A percentile compares a stretch with the other conserved stretches of the same genome.
Evolutionary conservation across 768 basidiomycete genomes (phyloP).

Genomic region (Xerocomus potaroensis): DNA sequence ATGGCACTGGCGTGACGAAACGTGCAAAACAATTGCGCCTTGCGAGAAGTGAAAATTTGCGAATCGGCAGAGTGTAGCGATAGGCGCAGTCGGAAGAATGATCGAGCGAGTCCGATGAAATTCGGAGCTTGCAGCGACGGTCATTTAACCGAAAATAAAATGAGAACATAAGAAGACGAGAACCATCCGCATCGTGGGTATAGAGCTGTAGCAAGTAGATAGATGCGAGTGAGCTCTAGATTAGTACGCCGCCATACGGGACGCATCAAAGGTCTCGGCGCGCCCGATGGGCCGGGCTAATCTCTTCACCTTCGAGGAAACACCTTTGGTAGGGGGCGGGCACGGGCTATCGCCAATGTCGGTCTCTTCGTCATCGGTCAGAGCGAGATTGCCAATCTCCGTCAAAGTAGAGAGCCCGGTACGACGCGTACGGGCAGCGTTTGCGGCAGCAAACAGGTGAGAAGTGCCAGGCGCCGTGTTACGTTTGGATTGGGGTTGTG

Average conservation of each 20-base stretch:
- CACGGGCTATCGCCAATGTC: slow-evolving; percentile 87
- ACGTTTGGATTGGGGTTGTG: slow-evolving; percentile 49
- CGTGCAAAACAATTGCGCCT: slow-evolving; percentile 13
- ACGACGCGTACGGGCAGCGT: slow-evolving; percentile 62
- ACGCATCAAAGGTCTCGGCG: slow-evolving; percentile 67
- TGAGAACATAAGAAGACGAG: slow-evolving; percentile 4
- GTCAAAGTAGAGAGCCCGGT: slow-evolving; percentile 58
- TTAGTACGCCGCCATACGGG: slow-evolving; percentile 47
- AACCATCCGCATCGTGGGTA: background rate
- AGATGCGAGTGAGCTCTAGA: slow-evolving; percentile 14
- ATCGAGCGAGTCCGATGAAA: slow-evolving; percentile 3
- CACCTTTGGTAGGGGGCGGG: slow-evolving; percentile 65
- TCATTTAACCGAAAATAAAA: slow-evolving; percentile 2
- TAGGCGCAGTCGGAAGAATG: slow-evolving; percentile 7
- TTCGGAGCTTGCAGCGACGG: background rate
- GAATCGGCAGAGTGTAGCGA: slow-evolving; percentile 12
- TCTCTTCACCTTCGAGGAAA: slow-evolving; percentile 56
- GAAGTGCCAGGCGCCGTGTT: slow-evolving; percentile 61
- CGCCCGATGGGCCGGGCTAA: slow-evolving; percentile 48
- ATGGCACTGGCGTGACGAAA: slow-evolving; percentile 14
- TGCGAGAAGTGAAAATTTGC: slow-evolving; percentile 11
- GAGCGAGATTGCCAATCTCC: slow-evolving; percentile 60
- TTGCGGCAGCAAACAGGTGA: slow-evolving; percentile 64
- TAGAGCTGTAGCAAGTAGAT: slow-evolving; percentile 1
- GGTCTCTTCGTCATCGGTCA: slow-evolving; percentile 71